Percentiles rank a stretch among this genome's conserved stretches.
phyloP scores from a whole-genome alignment of 148 eudicot species.

The Fagopyrum esculentum region DNA sequence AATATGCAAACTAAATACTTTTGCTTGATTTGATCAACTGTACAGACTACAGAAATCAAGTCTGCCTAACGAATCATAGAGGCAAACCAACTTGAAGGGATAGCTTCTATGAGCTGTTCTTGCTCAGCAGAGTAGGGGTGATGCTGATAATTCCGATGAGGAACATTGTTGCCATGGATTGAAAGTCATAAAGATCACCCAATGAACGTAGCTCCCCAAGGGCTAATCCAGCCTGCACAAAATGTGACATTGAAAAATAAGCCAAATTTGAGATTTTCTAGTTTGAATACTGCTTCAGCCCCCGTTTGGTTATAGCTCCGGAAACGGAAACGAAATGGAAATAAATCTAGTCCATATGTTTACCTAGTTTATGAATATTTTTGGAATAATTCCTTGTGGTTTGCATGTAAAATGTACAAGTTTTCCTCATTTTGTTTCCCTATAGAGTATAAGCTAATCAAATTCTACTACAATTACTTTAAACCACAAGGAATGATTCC shows the following conservation, averaged over 20 bases:
- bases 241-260: not conserved
- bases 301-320: too few relatives aligned
- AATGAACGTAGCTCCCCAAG: slow-evolving; percentile 80
- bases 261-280: not conserved
- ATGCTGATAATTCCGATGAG: slow-evolving; percentile 68
- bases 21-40: slow-evolving; percentile 18
- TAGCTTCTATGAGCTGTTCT: slow-evolving; percentile 30
- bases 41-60: slow-evolving; percentile 29
- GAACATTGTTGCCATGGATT: slow-evolving; percentile 82
- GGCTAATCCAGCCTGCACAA: slow-evolving; percentile 78
- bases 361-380: too few relatives aligned
- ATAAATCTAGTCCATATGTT: too few relatives aligned
- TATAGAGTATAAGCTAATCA: too few relatives aligned
- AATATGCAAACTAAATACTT: not conserved
- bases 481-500: too few relatives aligned
- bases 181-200: slow-evolving; percentile 77
- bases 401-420: too few relatives aligned
- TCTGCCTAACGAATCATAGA: not conserved
- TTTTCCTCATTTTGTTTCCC: too few relatives aligned
- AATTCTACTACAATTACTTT: too few relatives aligned
- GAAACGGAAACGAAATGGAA: too few relatives aligned
- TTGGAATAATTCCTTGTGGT: too few relatives aligned
- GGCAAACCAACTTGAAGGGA: not conserved
- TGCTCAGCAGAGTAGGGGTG: slow-evolving; percentile 71
- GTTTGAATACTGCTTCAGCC: not conserved